Evolutionary conservation across 345 rosid species (phyloP), one percentile per base, ranked within the genome.

Genomic region (Eucalyptus viminalis): DNA sequence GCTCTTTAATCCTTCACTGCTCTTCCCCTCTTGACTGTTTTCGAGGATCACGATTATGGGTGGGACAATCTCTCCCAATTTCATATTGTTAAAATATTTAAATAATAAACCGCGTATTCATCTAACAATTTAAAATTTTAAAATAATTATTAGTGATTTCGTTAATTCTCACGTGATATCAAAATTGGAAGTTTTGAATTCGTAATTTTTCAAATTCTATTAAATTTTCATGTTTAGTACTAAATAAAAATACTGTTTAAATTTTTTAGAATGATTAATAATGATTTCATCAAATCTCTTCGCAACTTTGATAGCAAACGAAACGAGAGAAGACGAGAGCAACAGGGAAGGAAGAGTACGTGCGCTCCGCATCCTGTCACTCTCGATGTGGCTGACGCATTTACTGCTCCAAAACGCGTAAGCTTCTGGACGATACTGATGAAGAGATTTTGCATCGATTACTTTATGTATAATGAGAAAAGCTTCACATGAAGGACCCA

Each of bases 171-270:
- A 53, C 0, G 0, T 2, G 0, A 53, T 53, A 53, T 53, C 1
- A 53, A 4, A 53, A 4, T 19, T 4, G 1, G 0, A 53, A 21
- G 0, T 53, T 3, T 0, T 4, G 1, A 21, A 4, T 19, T 21
- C 1, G 0, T 19, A 53, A 21, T 2, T 53, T 53, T 53, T 53
- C 24, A 53, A 8, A 7, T 7, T 50, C 15, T 50, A 53, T 53
- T 19, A 19, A 19, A 19, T 19, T 53, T 53, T 19, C 9, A 53
- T 4, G 2, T 53, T 53, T 19, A 4, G 0, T 19, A 53, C 9
- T 53, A 53, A 8, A 53, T 8, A 53, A 53, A 53, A 53, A 19
- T 53, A 53, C 5, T 53, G 11, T 53, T 4, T 53, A 53, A 53
- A 19, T 53, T 7, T 7, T 53, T 53, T 53, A 19, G 11, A 19